A percentile compares a stretch with the other conserved stretches of the same genome.
phyloP scores from a whole-genome alignment of 352 stramenopile species.

The Elongisporangium anandrum region DNA sequence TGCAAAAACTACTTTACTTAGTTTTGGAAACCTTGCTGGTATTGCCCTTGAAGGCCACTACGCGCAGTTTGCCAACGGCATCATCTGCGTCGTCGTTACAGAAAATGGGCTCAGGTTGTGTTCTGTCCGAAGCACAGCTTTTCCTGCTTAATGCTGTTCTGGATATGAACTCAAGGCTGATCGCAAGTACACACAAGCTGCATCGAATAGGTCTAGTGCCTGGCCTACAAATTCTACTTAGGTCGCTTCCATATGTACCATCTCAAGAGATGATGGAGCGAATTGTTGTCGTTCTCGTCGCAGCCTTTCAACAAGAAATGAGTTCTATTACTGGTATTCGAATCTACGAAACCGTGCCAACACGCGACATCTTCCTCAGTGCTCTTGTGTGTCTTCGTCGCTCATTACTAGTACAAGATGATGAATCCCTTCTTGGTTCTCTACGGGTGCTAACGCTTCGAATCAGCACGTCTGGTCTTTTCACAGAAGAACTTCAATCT shows the following conservation, averaged over 20 bases:
- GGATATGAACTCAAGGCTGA: slow-evolving; percentile 64
- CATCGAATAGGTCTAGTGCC: slow-evolving; percentile 67
- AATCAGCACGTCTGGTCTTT: slow-evolving; percentile 69
- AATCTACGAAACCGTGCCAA: slow-evolving; percentile 62
- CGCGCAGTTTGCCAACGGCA: neutral
- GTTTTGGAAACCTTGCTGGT: slow-evolving; percentile 60
- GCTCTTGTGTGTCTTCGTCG: slow-evolving; percentile 68
- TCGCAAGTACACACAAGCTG: slow-evolving; percentile 75
- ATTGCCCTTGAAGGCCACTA: slow-evolving; percentile 14
- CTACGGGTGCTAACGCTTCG: slow-evolving; percentile 58
- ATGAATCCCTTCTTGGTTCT: slow-evolving; percentile 21
- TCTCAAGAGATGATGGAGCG: slow-evolving; percentile 43
- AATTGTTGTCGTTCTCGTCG: slow-evolving; percentile 50
- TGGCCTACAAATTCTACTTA: slow-evolving; percentile 64
- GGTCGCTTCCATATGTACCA: slow-evolving; percentile 37
- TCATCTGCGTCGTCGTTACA: slow-evolving; percentile 12
- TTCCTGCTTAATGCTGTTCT: slow-evolving; percentile 70
- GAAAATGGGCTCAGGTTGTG: slow-evolving; percentile 1
- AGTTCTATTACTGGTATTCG: slow-evolving; percentile 50
- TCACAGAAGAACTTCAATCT: slow-evolving; percentile 56
- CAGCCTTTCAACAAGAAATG: slow-evolving; percentile 78
- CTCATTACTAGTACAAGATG: slow-evolving; percentile 49
- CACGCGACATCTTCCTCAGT: slow-evolving; percentile 73
- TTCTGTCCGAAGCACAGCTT: slow-evolving; percentile 60
- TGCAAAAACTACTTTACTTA: slow-evolving; percentile 68